These are phyloP conservation scores for Tetrahymena borealis DNA, from an alignment of 73 alveolate species.

Conservation along the genomic window DNA sequence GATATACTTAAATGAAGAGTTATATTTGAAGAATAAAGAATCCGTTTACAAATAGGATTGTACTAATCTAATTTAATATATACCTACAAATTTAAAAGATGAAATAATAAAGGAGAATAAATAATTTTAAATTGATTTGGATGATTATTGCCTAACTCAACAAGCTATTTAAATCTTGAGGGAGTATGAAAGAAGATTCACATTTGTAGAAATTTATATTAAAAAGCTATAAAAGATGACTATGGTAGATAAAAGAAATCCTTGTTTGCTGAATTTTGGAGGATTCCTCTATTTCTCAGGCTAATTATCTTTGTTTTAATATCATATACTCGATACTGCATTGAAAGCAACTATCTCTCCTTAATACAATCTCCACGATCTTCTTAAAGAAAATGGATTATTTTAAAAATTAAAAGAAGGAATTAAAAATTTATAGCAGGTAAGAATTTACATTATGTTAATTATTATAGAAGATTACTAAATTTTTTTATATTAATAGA, in stretches of 20 bases:
- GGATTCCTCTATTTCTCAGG: not conserved
- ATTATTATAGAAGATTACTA: not conserved
- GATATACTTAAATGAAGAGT: constrained; percentile 53
- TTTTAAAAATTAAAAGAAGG: not conserved
- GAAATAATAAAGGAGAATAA: constrained; percentile 3
- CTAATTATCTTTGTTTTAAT: not conserved
- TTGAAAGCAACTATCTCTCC: not conserved
- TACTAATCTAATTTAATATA: not conserved
- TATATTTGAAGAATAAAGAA: not conserved
- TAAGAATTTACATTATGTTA: not conserved
- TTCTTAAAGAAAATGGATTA: not conserved
- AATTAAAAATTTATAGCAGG: not conserved
- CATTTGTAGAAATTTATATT: not conserved
- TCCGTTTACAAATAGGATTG: not conserved
- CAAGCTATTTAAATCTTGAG: not conserved
- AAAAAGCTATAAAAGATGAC: not conserved
- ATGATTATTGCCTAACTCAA: not conserved
- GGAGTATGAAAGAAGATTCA: not conserved
- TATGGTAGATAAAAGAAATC: not conserved
- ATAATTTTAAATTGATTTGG: constrained; percentile 7
- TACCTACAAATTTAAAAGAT: not conserved
- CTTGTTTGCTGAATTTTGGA: not conserved
- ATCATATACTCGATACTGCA: not conserved
- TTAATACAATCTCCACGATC: not conserved
- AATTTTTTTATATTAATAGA: not conserved